Conservation (phyloP, 2,329 filamentous ascomycete species). For the Apiospora pterosperma region DNA sequence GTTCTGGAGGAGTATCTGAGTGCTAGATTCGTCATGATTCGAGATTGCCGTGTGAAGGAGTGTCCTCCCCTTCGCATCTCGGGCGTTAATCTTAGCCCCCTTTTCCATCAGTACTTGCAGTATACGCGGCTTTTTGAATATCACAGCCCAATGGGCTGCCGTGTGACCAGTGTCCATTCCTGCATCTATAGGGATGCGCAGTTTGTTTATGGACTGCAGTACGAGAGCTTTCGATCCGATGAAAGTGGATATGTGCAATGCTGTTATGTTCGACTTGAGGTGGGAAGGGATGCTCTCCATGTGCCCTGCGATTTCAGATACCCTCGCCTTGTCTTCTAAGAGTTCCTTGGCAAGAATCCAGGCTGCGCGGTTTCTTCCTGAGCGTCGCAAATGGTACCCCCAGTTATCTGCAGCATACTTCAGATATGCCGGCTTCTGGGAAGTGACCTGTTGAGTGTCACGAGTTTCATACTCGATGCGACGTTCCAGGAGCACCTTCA, state of each 20-base stretch:
- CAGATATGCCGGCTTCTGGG: not conserved
- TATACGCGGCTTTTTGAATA: not conserved
- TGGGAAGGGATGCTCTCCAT: not conserved
- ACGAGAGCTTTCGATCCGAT: not conserved
- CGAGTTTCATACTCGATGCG: rapidly evolving
- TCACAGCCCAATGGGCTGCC: not conserved
- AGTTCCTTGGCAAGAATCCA: not conserved
- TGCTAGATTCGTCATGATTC: not conserved
- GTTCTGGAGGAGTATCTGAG: not conserved
- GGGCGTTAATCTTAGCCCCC: not conserved
- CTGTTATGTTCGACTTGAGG: not conserved
- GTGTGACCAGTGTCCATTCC: not conserved
- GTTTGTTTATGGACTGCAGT: not conserved
- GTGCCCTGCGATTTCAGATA: not conserved
- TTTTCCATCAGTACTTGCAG: not conserved
- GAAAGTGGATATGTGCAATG: not conserved
- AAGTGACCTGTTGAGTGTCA: rapidly evolving
- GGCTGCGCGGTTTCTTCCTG: not conserved
- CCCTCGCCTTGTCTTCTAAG: not conserved
- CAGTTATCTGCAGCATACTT: not conserved
- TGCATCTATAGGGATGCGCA: not conserved
- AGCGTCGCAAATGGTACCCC: not conserved
- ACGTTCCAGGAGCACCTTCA: not conserved
- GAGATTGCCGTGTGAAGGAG: not conserved
- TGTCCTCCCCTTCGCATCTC: not conserved